phyloP scores from a whole-genome alignment of 768 basidiomycete genomes.

The Pleurotus cornucopiae region DNA sequence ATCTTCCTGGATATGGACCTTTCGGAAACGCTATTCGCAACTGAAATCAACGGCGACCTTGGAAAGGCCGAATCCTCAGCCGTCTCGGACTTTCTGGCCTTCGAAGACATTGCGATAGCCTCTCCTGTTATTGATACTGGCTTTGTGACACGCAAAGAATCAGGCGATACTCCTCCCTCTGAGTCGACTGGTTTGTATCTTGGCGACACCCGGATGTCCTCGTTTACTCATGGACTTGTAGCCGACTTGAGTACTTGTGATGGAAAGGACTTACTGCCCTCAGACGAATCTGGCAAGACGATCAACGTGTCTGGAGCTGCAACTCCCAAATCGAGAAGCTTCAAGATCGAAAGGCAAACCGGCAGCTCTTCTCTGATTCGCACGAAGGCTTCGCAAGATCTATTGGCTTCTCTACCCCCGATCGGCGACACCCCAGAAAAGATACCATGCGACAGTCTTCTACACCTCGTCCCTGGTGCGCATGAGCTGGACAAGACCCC shows the following conservation, averaged over 20 bases:
- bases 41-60: background rate
- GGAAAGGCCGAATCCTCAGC: background rate
- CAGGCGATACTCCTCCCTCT: background rate
- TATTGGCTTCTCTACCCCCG: background rate
- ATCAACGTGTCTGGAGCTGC: background rate
- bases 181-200: background rate
- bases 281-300: background rate
- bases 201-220: no score
- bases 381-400: background rate
- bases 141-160: no score
- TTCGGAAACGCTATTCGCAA: background rate
- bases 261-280: no score
- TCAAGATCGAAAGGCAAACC: background rate
- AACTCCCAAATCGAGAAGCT: background rate
- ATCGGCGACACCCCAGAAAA: background rate
- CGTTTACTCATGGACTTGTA: no score
- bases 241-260: no score
- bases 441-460: background rate
- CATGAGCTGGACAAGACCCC: background rate
- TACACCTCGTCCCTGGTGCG: background rate
- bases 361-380: background rate
- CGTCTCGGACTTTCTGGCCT: background rate
- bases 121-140: no score
- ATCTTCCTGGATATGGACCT: background rate
- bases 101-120: background rate